A percentile compares a stretch with the other conserved stretches of the same genome.
These are phyloP conservation scores for Coemansia sp. DNA, from an alignment of 192 early-diverging fungal species.

Conservation along the genomic window DNA sequence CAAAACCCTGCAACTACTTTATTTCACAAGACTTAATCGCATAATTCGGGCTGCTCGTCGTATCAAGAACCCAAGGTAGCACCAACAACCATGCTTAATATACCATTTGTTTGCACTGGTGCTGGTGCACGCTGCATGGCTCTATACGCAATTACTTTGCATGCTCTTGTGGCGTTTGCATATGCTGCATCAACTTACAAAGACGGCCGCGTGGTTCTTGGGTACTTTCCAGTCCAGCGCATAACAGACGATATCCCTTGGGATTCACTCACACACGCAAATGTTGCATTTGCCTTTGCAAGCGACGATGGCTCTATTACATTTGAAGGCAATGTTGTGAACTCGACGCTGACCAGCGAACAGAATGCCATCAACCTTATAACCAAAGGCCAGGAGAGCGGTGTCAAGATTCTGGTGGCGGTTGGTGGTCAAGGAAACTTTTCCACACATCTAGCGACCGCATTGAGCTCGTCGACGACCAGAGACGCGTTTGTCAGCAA, in stretches of 20 bases:
- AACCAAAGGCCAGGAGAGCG: constrained; percentile 33
- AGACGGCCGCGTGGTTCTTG: constrained; percentile 42
- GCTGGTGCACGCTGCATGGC: constrained; percentile 3
- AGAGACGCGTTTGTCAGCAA: constrained; percentile 60
- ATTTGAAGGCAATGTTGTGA: constrained; percentile 49
- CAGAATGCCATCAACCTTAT: constrained; percentile 40
- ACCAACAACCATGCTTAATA: background rate
- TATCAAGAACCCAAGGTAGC: background rate
- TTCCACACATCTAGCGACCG: constrained; percentile 59
- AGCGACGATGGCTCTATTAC: constrained; percentile 37
- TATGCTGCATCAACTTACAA: constrained; percentile 28
- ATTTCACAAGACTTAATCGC: background rate
- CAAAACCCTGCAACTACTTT: background rate
- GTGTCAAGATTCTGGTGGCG: constrained; percentile 64
- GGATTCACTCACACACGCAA: constrained; percentile 62
- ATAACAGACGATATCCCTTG: constrained; percentile 49
- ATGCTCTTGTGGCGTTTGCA: background rate
- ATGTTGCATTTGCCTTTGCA: constrained; percentile 64
- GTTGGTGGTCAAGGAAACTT: constrained; percentile 76
- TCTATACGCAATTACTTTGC: background rate
- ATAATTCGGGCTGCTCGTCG: background rate
- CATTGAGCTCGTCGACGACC: constrained; percentile 58
- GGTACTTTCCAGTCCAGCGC: constrained; percentile 55
- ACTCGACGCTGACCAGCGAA: constrained; percentile 54
- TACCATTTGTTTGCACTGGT: background rate